A percentile compares a stretch with the other conserved stretches of the same genome.
These are phyloP conservation scores for Hypocrella siamensis DNA, from an alignment of 2,329 filamentous ascomycete species.

Conservation along the genomic window DNA sequence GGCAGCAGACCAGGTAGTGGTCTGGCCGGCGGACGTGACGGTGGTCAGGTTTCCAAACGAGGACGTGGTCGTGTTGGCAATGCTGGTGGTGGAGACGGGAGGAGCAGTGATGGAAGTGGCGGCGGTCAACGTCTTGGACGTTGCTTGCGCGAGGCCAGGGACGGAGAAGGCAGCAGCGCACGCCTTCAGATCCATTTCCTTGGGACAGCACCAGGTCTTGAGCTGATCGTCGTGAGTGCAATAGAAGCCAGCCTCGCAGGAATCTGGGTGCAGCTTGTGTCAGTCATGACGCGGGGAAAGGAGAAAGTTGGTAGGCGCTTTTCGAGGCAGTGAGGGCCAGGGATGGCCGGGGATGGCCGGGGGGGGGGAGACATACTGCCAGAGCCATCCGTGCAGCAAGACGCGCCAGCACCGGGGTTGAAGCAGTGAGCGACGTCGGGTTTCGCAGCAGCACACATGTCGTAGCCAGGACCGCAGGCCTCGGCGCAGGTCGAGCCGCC, in stretches of 20 bases:
- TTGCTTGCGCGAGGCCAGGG: slow-evolving; percentile 25
- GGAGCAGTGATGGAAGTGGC: slow-evolving; percentile 16
- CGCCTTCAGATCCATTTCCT: slow-evolving; percentile 32
- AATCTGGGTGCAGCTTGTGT: slow-evolving; percentile 29
- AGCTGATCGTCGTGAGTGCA: slow-evolving; percentile 37
- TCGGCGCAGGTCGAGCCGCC: slow-evolving; percentile 38
- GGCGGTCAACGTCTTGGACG: too few species aligned
- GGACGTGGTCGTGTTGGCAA: slow-evolving; percentile 9
- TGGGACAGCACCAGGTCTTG: slow-evolving; percentile 45
- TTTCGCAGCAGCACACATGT: slow-evolving; percentile 32
- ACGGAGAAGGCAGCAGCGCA: slow-evolving; percentile 40
- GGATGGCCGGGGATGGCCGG: not conserved
- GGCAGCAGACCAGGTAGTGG: slow-evolving; percentile 13
- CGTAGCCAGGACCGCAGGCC: slow-evolving; percentile 35
- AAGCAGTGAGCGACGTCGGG: slow-evolving; percentile 37
- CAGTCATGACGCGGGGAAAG: not conserved
- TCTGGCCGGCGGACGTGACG: slow-evolving; percentile 11
- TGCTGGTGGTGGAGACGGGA: slow-evolving; percentile 15
- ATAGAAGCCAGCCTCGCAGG: slow-evolving; percentile 45
- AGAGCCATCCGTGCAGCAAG: slow-evolving; percentile 39
- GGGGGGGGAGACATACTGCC: slow-evolving; percentile 31
- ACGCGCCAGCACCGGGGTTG: slow-evolving; percentile 32
- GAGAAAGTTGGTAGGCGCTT: too few species aligned
- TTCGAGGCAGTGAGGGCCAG: too few species aligned
- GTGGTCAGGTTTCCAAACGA: slow-evolving; percentile 11